Evolutionary conservation across 2,329 filamentous ascomycete species (phyloP).

Genomic region (Monilinia polystroma): DNA sequence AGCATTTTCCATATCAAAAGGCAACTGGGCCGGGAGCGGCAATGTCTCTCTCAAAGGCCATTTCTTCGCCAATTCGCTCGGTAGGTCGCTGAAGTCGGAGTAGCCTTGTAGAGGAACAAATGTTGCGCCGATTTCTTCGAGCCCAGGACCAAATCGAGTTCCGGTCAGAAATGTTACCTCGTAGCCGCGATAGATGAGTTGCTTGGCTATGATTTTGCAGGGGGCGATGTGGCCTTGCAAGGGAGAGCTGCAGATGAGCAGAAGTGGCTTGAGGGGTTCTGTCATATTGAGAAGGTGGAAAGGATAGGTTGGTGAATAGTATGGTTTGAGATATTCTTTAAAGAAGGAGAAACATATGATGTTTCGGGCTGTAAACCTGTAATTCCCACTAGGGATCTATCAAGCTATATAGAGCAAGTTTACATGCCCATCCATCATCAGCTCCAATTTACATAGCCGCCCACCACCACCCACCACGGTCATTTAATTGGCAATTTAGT

Average conservation of each 20-base stretch:
- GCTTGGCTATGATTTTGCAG: conserved; percentile 23
- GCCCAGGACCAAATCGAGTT: conserved; percentile 39
- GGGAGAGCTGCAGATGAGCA: conserved; percentile 17
- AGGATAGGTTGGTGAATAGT: background rate
- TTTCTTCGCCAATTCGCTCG: background rate
- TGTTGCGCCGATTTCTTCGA: conserved; percentile 43
- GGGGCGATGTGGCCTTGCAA: conserved; percentile 27
- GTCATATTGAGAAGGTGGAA: background rate
- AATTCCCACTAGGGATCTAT: background rate
- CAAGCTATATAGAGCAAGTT: no score
- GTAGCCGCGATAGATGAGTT: conserved; percentile 42
- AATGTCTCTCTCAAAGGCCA: background rate
- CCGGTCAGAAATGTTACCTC: conserved; percentile 46
- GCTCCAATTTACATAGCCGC: no score
- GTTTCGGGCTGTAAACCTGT: background rate
- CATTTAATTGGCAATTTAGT: no score
- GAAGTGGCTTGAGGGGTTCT: background rate
- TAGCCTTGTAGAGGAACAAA: conserved; percentile 39
- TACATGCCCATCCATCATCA: no score
- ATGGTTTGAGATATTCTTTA: background rate
- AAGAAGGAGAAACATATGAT: background rate
- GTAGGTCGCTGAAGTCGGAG: conserved; percentile 29
- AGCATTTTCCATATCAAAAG: background rate
- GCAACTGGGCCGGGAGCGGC: background rate
- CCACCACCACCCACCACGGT: no score